Percentiles rank a stretch among this genome's conserved stretches.
Evolutionary conservation across 108 stramenopile genomes (phyloP).

Genomic region (Fistulifera pelliculosa): DNA sequence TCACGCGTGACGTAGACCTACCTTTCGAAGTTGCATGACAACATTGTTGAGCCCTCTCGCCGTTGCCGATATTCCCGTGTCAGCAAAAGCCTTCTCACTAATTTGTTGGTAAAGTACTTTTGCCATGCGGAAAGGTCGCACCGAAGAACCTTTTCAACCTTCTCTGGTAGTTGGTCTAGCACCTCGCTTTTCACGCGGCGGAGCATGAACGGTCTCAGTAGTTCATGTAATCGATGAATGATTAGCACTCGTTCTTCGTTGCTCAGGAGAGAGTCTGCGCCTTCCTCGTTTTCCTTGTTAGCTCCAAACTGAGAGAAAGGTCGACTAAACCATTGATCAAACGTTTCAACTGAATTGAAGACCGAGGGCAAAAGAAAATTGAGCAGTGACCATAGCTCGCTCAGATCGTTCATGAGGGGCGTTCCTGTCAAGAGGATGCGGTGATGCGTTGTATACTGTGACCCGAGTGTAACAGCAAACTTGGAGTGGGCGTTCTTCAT

Average conservation of each 20-base stretch:
- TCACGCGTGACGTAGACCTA: no score
- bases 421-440: constrained; percentile 83
- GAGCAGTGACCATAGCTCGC: constrained; percentile 62
- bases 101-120: constrained; percentile 82
- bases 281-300: constrained; percentile 28
- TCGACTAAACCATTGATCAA: constrained; percentile 87
- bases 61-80: constrained; percentile 21
- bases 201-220: constrained; percentile 89
- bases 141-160: constrained; percentile 84
- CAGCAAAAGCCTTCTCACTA: constrained; percentile 53
- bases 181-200: constrained; percentile 84
- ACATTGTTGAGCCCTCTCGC: constrained; percentile 78
- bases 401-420: constrained; percentile 74
- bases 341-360: constrained; percentile 64
- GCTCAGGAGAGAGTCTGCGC: constrained; percentile 37
- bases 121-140: constrained; percentile 83
- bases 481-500: constrained; percentile 76
- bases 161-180: constrained; percentile 80
- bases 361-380: constrained; percentile 61
- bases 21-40: constrained; percentile 88
- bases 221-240: constrained; percentile 85
- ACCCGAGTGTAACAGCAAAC: constrained; percentile 57
- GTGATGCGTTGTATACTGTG: constrained; percentile 39
- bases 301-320: constrained; percentile 77
- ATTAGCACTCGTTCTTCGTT: constrained; percentile 89